These are phyloP conservation scores for Spencermartinsiella ligniputridi DNA, from an alignment of 1,139 yeast species.

Conservation along the genomic window DNA sequence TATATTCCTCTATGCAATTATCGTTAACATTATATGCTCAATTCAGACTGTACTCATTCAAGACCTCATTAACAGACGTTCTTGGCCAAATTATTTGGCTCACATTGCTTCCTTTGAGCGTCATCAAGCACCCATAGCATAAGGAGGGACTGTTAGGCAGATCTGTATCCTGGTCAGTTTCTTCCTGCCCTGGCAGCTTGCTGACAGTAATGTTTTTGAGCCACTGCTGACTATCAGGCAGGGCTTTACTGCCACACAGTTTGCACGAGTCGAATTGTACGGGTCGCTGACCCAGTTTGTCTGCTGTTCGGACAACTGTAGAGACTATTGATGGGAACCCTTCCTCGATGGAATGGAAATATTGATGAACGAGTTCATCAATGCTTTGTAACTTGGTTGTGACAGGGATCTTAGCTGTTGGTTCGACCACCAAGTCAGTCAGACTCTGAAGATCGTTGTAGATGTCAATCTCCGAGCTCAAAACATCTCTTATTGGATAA, in stretches of 20 bases:
- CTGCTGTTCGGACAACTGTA: slow-evolving; percentile 87
- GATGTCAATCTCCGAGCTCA: slow-evolving; percentile 59
- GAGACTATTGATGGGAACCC: slow-evolving; percentile 91
- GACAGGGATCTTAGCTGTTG: slow-evolving; percentile 23
- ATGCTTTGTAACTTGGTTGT: slow-evolving; percentile 68
- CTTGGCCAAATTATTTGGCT: slow-evolving; percentile 22
- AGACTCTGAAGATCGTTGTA: slow-evolving; percentile 43
- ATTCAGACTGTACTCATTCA: slow-evolving; percentile 17
- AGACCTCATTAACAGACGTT: slow-evolving; percentile 14
- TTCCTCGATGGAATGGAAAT: slow-evolving; percentile 67
- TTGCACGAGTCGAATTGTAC: slow-evolving; percentile 29
- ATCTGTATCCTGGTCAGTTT: slow-evolving; percentile 14
- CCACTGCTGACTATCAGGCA: slow-evolving; percentile 63
- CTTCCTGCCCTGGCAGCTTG: slow-evolving; percentile 39
- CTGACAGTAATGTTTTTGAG: slow-evolving; percentile 66
- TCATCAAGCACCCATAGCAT: slow-evolving; percentile 78
- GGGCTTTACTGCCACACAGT: slow-evolving; percentile 29
- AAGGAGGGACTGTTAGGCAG: slow-evolving; percentile 30
- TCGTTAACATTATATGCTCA: no score
- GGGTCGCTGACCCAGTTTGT: slow-evolving; percentile 50
- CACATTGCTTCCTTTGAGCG: slow-evolving; percentile 34
- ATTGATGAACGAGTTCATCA: slow-evolving; percentile 69
- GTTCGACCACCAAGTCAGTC: slow-evolving; percentile 16
- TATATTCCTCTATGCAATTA: not conserved
- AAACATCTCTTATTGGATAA: slow-evolving; percentile 73